These are phyloP conservation scores for Kurtzmaniella cleridarum DNA, from an alignment of 805 yeast genomes.

Conservation along the genomic window DNA sequence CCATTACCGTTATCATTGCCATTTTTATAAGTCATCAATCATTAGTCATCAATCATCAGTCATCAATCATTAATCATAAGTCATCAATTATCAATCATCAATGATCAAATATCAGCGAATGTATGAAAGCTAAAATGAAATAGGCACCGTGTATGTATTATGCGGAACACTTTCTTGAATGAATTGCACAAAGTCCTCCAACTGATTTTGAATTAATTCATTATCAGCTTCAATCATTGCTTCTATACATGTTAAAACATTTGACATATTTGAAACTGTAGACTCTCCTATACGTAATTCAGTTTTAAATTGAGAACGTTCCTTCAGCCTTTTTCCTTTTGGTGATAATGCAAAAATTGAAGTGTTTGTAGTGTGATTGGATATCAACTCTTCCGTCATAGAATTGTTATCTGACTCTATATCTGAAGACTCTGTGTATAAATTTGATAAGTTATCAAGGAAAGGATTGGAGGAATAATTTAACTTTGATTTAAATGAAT, in stretches of 20 bases:
- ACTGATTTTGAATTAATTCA: conserved; percentile 11
- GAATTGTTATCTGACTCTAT: background rate
- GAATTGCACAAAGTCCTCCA: conserved; percentile 11
- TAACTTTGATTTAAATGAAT: too few relatives aligned
- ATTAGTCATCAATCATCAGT: too few relatives aligned
- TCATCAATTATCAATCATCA: too few relatives aligned
- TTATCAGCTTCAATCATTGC: conserved; percentile 22
- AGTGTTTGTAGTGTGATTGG: conserved; percentile 2
- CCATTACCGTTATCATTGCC: too few relatives aligned
- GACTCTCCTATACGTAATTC: background rate
- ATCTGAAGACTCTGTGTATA: background rate
- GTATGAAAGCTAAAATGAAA: too few relatives aligned
- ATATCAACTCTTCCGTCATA: background rate
- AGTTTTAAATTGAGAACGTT: background rate
- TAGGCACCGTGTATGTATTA: conserved; percentile 14
- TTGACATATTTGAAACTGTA: conserved; percentile 7
- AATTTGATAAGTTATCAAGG: too few relatives aligned
- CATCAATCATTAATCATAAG: background rate
- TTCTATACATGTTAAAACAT: conserved; percentile 20
- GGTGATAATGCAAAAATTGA: conserved; percentile 1
- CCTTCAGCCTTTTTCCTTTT: background rate
- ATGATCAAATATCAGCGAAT: too few relatives aligned
- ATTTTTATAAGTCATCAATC: too few relatives aligned
- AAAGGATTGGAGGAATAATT: too few relatives aligned
- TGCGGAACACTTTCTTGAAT: conserved; percentile 14